Base-by-base conservation (phyloP, 2,329 filamentous ascomycete species). In the Clarireedia paspali region DNA sequence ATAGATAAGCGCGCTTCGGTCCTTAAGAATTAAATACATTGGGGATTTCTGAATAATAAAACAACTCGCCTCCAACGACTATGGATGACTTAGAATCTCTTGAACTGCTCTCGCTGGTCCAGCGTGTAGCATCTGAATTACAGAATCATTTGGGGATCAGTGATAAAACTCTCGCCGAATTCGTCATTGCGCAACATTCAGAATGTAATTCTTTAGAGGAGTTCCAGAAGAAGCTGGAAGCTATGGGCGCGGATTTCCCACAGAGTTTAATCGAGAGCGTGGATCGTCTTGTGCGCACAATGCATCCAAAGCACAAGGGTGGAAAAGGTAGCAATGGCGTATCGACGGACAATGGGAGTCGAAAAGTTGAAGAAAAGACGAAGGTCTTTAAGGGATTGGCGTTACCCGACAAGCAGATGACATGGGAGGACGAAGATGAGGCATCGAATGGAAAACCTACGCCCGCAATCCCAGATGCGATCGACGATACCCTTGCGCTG, bases 81-180 rank as follows among this genome's bases (percentile, higher is more conserved):
- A 70, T 70, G 68, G 68, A 70, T 48, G 92, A 96, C 68, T 81
- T 99, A 63, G 83, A 89, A 71, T 88, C 89, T 65, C 84, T 99
- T 69, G 94, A 99, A 78, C 79, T 95, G 59, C 81, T 99, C 53
- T 96, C 91, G 66, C 85, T 99, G 67, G 91, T 97, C 56, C 94
- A 90, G 50, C 96, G 92, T 72, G 90, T 99, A 65, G 91, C 91
- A 14, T 92, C 88, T 17, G 94, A 99, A 73, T 79, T 99, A 53
- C 87, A 95, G 66, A 99, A 99, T 68, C 89, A 99, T 73, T 74
- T 97, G 58, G 90, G 91, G 55, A 84, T 96, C 65, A 88, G 82
- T 70, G 91, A 99, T 74, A 96, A 95, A 73, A 96, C 90, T 5
- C 83, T 99, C 26, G 91, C 94, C 64, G 94, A 99, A 72, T 99